A percentile compares a stretch with the other conserved stretches of the same genome.
These are phyloP conservation scores for Candida manassasensis DNA, from an alignment of 805 yeast species.

Conservation along the genomic window DNA sequence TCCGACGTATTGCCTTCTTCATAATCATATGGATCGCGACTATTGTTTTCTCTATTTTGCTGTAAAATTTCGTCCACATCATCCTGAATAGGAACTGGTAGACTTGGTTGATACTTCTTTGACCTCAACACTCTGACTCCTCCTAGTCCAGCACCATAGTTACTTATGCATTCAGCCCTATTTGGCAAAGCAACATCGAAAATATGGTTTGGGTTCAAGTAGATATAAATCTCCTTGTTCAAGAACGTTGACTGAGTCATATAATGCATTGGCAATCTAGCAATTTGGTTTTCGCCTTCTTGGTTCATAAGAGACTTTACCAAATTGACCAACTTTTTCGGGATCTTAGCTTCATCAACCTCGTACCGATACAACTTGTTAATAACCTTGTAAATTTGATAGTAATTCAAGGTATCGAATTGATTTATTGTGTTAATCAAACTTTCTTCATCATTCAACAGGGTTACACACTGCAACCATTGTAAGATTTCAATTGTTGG, in stretches of 20 bases:
- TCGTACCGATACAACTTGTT: slow-evolving; percentile 76
- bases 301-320: slow-evolving; percentile 29
- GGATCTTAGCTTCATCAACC: slow-evolving; percentile 67
- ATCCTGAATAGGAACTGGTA: slow-evolving; percentile 69
- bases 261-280: slow-evolving; percentile 25
- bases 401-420: slow-evolving; percentile 56
- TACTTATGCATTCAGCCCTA: slow-evolving; percentile 62
- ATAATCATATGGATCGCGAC: slow-evolving; percentile 29
- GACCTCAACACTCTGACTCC: slow-evolving; percentile 53
- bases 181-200: slow-evolving; percentile 67
- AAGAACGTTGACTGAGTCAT: slow-evolving; percentile 38
- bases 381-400: slow-evolving; percentile 64
- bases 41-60: slow-evolving; percentile 22
- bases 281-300: slow-evolving; percentile 35
- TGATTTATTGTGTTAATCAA: slow-evolving; percentile 50
- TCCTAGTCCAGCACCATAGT: slow-evolving; percentile 74
- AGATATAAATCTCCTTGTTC: slow-evolving; percentile 38
- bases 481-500: slow-evolving; percentile 79
- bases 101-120: slow-evolving; percentile 59
- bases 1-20: slow-evolving; percentile 22
- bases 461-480: slow-evolving; percentile 84
- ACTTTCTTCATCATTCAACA: slow-evolving; percentile 60
- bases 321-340: slow-evolving; percentile 29
- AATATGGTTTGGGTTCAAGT: slow-evolving; percentile 49
- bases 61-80: slow-evolving; percentile 57